Base-by-base conservation (phyloP, 2,329 filamentous ascomycete species). In the Diaporthe sp. region DNA sequence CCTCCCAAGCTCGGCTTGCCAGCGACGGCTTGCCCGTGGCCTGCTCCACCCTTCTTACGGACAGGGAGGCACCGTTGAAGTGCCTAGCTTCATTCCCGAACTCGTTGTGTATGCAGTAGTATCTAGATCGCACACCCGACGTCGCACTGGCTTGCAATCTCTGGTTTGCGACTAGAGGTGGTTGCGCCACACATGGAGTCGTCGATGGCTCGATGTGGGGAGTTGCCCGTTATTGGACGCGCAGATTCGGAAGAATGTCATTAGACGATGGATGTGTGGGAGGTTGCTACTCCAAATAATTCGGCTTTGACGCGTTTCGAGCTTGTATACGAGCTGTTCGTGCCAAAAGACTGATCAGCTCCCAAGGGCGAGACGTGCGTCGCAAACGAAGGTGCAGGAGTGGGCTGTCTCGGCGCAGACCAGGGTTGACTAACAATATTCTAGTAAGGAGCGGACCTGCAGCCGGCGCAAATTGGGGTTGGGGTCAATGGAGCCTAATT, bases 21-120 rank as follows among this genome's bases (percentile, higher is more conserved):
- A 73, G 69, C 28, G 57, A 69, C 34, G 37, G 55, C 34, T 67
- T 71, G 62, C 49, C 55, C 57, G 70, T 72, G 51, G 61, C 49
- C 55, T 77, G 75, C 75, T 72, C 75, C 73, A 71, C 75, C 72
- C 62, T 70, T 70, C 65, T 75, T 61, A 75, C 62, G 62, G 46
- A 70, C 62, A 75, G 57, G 34, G 55, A 75, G 57, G 61, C 73
- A 75, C 58, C 68, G 15, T 13, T 68, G 42, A 44, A 42, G 57
- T 39, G 73, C 69, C 73, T 55, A 62, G 28, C 62, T 58, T 72
- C 75, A 77, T 77, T 62, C 69, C 73, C 51, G n/a, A 49, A 25
- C 25, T 25, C 62, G 22, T 22, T 19, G 31, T 61, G 46, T 17
- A 44, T 44, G 49, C 39, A 28, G n/a, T 34, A 17, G 31, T 28